These are phyloP conservation scores for Dipodascopsis tothii DNA, from an alignment of 805 yeast species.

Conservation along the genomic window DNA sequence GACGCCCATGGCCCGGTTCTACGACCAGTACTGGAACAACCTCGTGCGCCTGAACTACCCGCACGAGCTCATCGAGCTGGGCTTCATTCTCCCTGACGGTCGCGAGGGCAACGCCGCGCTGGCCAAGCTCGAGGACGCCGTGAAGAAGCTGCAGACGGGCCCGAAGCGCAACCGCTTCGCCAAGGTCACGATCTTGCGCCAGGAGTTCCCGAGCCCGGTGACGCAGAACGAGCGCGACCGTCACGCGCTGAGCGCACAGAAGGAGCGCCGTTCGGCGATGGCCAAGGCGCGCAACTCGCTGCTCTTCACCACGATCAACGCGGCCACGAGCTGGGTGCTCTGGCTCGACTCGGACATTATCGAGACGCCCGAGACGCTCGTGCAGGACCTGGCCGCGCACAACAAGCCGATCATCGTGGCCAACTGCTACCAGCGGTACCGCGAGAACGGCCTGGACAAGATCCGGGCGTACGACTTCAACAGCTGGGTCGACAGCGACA, in stretches of 20 bases:
- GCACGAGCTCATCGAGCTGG: conserved; percentile 74
- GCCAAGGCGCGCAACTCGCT: conserved; percentile 90
- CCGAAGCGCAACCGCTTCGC: conserved; percentile 63
- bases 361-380: conserved; percentile 74
- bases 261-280: conserved; percentile 83
- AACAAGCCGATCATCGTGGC: conserved; percentile 85
- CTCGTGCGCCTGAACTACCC: conserved; percentile 70
- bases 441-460: conserved; percentile 48
- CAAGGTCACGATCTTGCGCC: conserved; percentile 81
- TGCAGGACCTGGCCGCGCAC: conserved; percentile 81
- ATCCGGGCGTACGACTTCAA: conserved; percentile 91
- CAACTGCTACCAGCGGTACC: conserved; percentile 82
- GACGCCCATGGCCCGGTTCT: conserved; percentile 84
- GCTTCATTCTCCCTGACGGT: conserved; percentile 83
- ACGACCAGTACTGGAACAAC: conserved; percentile 83
- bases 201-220: conserved; percentile 67
- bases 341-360: conserved; percentile 95
- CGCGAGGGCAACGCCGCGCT: conserved; percentile 76
- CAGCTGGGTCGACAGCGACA: conserved; percentile 73
- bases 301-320: conserved; percentile 78
- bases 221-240: conserved; percentile 66
- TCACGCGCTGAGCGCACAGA: conserved; percentile 80
- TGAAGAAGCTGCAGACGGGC: conserved; percentile 62
- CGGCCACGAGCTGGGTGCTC: conserved; percentile 86
- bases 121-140: conserved; percentile 61